A percentile compares a stretch with the other conserved stretches of the same genome.
Evolutionary conservation across 2,329 filamentous ascomycete species (phyloP).

Genomic region (Claviceps monticola): DNA sequence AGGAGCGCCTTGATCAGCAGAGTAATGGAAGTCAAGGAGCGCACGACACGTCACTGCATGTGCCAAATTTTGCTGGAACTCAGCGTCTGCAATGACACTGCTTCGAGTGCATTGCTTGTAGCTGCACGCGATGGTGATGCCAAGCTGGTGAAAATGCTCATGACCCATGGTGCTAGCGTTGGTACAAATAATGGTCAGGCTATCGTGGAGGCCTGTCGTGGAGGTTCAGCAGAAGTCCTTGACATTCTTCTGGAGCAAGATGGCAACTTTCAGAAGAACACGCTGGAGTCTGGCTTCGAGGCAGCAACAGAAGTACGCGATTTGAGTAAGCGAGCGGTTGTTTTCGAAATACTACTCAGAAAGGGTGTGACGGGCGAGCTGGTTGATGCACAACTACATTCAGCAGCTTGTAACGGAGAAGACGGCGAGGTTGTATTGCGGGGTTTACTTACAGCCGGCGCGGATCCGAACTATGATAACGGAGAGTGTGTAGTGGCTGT

Average conservation of each 20-base stretch:
- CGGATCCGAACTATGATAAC: constrained; percentile 39
- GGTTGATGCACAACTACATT: constrained; percentile 38
- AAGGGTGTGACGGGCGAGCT: constrained; percentile 36
- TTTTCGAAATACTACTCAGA: constrained; percentile 37
- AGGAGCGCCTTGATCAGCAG: constrained; percentile 29
- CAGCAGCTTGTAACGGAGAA: constrained; percentile 36
- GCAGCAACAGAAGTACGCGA: constrained; percentile 40
- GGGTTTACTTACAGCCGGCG: constrained; percentile 37
- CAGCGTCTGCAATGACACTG: constrained; percentile 29
- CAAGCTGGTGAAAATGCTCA: constrained; percentile 33
- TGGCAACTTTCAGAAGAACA: constrained; percentile 23
- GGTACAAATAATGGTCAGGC: constrained; percentile 38
- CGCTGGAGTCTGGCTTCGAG: constrained; percentile 37
- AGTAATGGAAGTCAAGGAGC: constrained; percentile 28
- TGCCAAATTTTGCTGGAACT: constrained; percentile 31
- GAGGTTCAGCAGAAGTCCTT: constrained; percentile 35
- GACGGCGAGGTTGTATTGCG: constrained; percentile 33
- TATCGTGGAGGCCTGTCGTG: constrained; percentile 38
- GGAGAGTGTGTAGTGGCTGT: constrained; percentile 43
- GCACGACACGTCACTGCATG: constrained; percentile 25
- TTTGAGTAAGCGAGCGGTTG: constrained; percentile 30
- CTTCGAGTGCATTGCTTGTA: constrained; percentile 35
- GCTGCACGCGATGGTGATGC: constrained; percentile 41
- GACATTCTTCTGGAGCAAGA: constrained; percentile 33
- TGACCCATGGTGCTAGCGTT: constrained; percentile 36